Percentiles rank a stretch among this genome's conserved stretches.
phyloP scores from a whole-genome alignment of 495 filamentous ascomycete genomes.

The Pyrenula massariospora region DNA sequence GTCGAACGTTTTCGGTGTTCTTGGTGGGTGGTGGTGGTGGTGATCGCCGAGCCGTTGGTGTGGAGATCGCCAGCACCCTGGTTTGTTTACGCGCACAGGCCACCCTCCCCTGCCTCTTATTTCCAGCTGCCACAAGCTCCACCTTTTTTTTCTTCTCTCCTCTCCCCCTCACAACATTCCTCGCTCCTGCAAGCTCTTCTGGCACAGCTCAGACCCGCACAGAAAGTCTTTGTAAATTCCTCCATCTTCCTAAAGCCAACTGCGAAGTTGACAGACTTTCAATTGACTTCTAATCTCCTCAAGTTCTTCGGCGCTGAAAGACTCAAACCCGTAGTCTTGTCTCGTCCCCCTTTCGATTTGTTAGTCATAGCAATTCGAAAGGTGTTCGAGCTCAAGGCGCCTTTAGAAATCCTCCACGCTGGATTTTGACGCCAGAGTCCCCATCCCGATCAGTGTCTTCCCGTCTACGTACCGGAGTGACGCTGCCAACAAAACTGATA shows the following conservation, averaged over 20 bases:
- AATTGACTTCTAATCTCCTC: not conserved
- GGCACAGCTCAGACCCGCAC: not conserved
- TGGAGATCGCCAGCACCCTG: not conserved
- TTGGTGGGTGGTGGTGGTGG: not conserved
- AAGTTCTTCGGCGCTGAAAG: constrained; percentile 21
- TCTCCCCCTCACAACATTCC: not conserved
- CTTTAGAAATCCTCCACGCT: constrained; percentile 78
- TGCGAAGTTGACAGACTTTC: not conserved
- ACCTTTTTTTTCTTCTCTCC: not conserved
- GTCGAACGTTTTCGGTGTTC: not conserved
- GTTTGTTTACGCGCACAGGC: not conserved
- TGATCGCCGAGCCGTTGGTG: not conserved
- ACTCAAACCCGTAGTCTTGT: constrained; percentile 50
- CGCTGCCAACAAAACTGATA: constrained; percentile 69
- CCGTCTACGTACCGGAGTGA: constrained; percentile 94
- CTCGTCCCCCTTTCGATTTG: constrained; percentile 89
- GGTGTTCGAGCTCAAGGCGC: constrained; percentile 83
- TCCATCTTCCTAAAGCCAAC: not conserved
- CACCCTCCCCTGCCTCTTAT: not conserved
- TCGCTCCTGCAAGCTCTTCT: not conserved
- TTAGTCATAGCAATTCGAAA: constrained; percentile 61
- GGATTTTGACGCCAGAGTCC: constrained; percentile 99
- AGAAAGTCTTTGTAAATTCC: not conserved
- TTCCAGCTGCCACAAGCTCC: not conserved
- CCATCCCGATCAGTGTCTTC: constrained; percentile 99